phyloP scores from a whole-genome alignment of 2,329 filamentous ascomycete species.

The Aspergillus sp. region DNA sequence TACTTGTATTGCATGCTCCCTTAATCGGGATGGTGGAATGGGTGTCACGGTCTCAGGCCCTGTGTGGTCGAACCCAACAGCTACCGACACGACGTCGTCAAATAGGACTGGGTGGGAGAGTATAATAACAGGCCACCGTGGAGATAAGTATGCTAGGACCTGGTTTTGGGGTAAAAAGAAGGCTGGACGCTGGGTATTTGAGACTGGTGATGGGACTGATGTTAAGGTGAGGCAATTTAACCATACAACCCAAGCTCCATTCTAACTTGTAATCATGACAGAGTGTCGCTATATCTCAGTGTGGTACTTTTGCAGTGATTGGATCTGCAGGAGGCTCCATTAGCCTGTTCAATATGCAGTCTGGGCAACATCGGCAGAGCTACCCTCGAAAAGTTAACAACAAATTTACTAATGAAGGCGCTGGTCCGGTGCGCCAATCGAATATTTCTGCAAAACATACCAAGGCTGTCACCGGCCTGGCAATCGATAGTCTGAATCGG shows the following conservation, averaged over 20 bases:
- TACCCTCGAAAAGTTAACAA: constrained; percentile 66
- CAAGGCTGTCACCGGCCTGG: constrained; percentile 78
- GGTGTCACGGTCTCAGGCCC: constrained; percentile 75
- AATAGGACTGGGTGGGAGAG: constrained; percentile 94
- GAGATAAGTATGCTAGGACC: constrained; percentile 80
- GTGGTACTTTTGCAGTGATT: constrained; percentile 89
- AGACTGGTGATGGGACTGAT: constrained; percentile 77
- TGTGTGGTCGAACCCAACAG: constrained; percentile 78
- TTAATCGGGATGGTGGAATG: constrained; percentile 94
- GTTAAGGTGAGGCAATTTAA: constrained; percentile 53
- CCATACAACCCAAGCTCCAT: neutral
- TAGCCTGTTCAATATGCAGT: constrained; percentile 97
- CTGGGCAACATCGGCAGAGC: constrained; percentile 80
- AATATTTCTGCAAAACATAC: constrained; percentile 66
- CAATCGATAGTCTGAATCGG: constrained; percentile 87
- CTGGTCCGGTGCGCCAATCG: constrained; percentile 28
- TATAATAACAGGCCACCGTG: constrained; percentile 86
- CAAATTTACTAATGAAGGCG: constrained; percentile 27
- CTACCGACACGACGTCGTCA: constrained; percentile 68
- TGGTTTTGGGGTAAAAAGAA: constrained; percentile 98
- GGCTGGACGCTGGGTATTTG: constrained; percentile 89
- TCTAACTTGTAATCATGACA: constrained; percentile 38
- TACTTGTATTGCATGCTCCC: constrained; percentile 83
- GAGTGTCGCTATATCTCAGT: constrained; percentile 84
- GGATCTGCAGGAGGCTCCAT: constrained; percentile 81